These are phyloP conservation scores for Arachnomyces sp. DNA, from an alignment of 2,329 filamentous ascomycete genomes.

Conservation along the genomic window DNA sequence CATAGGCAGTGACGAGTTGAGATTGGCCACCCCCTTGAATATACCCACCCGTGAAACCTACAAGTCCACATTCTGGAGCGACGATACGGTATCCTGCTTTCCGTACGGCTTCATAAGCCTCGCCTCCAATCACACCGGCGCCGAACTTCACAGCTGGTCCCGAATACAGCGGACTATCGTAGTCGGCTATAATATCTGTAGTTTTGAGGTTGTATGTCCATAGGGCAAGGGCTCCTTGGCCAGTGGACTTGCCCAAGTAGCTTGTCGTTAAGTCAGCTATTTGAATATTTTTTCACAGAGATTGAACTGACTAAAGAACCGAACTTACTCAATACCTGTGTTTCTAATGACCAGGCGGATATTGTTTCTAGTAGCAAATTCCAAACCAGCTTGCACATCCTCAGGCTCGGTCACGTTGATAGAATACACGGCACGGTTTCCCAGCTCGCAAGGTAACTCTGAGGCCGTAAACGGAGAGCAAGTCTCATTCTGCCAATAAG, in stretches of 20 bases:
- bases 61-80: conserved; percentile 45
- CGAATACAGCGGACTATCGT: conserved; percentile 35
- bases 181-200: too few relatives aligned
- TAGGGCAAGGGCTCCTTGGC: too few relatives aligned
- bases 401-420: too few relatives aligned
- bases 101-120: conserved; percentile 42
- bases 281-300: too few relatives aligned
- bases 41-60: conserved; percentile 1
- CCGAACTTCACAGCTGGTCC: conserved; percentile 50
- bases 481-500: too few relatives aligned
- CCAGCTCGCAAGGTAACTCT: too few relatives aligned
- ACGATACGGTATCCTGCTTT: conserved; percentile 44
- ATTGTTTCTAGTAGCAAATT: conserved; percentile 41
- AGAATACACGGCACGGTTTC: too few relatives aligned
- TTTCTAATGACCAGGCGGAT: conserved; percentile 43
- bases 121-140: conserved; percentile 46
- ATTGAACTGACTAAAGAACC: conserved; percentile 44
- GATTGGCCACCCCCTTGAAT: conserved; percentile 2
- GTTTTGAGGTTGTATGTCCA: too few relatives aligned
- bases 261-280: too few relatives aligned
- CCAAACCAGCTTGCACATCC: conserved; percentile 4
- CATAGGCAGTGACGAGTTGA: neutral
- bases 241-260: too few relatives aligned
- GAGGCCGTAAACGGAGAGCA: too few relatives aligned
- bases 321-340: conserved; percentile 46